Evolutionary conservation across 225 moss, liverwort and hornwort species (phyloP).

Genomic region (Antitrichia curtipendula): DNA sequence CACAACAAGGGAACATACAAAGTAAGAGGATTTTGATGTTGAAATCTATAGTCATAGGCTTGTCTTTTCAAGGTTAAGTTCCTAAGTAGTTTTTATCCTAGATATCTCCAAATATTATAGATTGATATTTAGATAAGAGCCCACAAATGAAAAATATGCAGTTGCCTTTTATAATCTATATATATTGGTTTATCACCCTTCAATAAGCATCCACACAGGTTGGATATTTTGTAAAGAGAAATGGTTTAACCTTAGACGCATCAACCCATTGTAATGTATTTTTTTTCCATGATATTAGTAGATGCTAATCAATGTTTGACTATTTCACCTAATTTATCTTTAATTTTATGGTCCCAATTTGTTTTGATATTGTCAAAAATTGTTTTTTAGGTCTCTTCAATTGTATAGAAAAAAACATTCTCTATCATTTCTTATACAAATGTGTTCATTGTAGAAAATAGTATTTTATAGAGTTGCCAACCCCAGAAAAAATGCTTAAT

Average conservation of each 20-base stretch:
- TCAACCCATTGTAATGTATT: neutral
- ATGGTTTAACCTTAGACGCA: no score
- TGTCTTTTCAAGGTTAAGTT: neutral
- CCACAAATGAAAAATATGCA: accelerated
- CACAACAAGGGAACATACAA: neutral
- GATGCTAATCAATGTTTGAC: neutral
- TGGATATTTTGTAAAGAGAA: neutral
- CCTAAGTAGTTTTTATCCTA: neutral
- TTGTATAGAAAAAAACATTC: neutral
- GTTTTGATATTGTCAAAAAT: neutral
- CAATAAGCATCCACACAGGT: neutral
- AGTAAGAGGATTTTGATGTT: neutral
- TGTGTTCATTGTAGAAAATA: neutral
- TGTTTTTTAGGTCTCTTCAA: no score
- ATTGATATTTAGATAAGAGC: neutral
- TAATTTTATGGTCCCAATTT: neutral
- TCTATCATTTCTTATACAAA: neutral
- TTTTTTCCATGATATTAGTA: neutral
- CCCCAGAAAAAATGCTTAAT: accelerated
- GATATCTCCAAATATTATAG: neutral
- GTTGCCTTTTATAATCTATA: neutral
- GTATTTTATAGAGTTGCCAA: neutral
- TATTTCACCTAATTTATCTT: neutral
- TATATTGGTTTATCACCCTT: neutral
- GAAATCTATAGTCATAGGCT: neutral